Conservation (phyloP, 2,329 filamentous ascomycete species). For the Penicillium griseofulvum region DNA sequence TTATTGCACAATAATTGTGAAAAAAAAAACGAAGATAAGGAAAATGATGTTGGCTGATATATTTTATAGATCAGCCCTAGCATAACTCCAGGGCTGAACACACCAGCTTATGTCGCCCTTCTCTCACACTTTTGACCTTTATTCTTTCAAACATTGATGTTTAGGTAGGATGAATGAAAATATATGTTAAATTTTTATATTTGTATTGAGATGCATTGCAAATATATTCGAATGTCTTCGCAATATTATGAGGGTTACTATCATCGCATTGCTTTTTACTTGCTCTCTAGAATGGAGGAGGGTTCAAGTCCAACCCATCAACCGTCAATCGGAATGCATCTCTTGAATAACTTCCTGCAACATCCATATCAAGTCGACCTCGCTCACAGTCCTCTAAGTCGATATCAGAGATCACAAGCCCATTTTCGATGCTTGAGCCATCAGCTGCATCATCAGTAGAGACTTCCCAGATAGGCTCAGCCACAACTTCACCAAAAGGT, state of each 20-base stretch:
- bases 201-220: neutral
- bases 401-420: conserved; percentile 68
- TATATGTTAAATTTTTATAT: neutral
- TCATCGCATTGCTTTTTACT: neutral
- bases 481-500: conserved; percentile 74
- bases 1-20: neutral
- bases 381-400: conserved; percentile 86
- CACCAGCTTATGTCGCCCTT: neutral
- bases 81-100: neutral
- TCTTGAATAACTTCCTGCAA: conserved; percentile 80
- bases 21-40: neutral
- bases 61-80: neutral
- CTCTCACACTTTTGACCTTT: neutral
- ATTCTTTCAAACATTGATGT: neutral
- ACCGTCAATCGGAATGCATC: conserved; percentile 62
- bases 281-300: conserved; percentile 48
- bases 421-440: conserved; percentile 25
- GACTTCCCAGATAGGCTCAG: conserved; percentile 76
- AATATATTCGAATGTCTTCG: neutral
- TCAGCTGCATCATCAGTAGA: conserved; percentile 37
- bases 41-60: neutral
- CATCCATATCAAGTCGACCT: conserved; percentile 77
- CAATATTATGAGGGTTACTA: too few species aligned
- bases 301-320: conserved; percentile 58
- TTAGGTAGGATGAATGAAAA: neutral